These are phyloP conservation scores for Mortierella antarctica DNA, from an alignment of 192 early-diverging fungal species.

Conservation along the genomic window DNA sequence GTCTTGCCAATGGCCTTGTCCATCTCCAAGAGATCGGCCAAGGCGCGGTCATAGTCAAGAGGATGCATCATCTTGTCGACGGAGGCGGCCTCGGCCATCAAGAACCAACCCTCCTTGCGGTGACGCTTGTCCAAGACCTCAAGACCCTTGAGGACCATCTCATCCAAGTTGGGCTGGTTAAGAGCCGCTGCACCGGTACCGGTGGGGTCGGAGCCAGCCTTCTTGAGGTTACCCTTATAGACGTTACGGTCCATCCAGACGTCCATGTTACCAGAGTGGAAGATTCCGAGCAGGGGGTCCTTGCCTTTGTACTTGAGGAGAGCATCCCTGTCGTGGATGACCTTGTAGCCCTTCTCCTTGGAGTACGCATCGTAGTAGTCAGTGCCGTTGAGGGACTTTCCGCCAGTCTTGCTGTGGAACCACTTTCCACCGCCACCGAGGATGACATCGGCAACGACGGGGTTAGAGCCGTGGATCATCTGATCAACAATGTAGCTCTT, in stretches of 20 bases:
- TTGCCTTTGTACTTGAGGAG: conserved; percentile 62
- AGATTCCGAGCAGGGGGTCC: conserved; percentile 71
- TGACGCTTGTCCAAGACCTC: conserved; percentile 67
- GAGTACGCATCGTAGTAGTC: conserved; percentile 63
- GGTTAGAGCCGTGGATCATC: conserved; percentile 63
- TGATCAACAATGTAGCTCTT: conserved; percentile 67
- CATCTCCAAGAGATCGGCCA: conserved; percentile 72
- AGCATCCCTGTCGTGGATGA: conserved; percentile 58
- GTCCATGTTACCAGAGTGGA: conserved; percentile 67
- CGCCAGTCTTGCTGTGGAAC: conserved; percentile 58
- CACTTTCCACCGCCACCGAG: conserved; percentile 72
- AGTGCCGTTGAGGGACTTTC: conserved; percentile 55
- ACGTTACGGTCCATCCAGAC: conserved; percentile 74
- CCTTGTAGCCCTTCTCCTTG: conserved; percentile 64
- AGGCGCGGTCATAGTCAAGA: conserved; percentile 70
- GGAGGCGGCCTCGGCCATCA: conserved; percentile 74
- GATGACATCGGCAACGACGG: conserved; percentile 69
- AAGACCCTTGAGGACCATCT: conserved; percentile 71
- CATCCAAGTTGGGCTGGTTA: conserved; percentile 66
- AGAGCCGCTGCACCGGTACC: conserved; percentile 54
- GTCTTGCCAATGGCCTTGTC: conserved; percentile 69
- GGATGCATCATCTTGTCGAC: conserved; percentile 73
- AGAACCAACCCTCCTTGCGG: conserved; percentile 71
- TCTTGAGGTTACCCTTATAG: conserved; percentile 60
- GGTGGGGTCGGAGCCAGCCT: conserved; percentile 56